Evolutionary conservation across 208 protist species (phyloP).

Genomic region (Strigomonas oncopelti): DNA sequence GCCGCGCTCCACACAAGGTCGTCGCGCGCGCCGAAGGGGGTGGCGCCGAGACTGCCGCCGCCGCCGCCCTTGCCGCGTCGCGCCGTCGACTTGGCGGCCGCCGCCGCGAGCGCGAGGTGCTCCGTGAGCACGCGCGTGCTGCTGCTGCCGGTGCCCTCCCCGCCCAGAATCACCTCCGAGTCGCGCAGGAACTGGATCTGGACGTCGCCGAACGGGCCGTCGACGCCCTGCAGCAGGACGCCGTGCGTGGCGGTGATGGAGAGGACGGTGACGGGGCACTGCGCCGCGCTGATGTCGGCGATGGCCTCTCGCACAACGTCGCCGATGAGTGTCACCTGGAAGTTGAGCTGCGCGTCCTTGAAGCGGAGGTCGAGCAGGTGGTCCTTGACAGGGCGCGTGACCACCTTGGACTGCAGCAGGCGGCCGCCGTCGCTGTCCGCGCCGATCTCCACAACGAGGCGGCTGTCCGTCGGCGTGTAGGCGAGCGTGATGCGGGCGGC

Average conservation of each 20-base stretch:
- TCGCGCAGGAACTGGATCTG: slow-evolving; percentile 31
- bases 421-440: slow-evolving; percentile 22
- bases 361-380: slow-evolving; percentile 72
- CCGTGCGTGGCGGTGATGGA: slow-evolving; percentile 30
- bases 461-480: slow-evolving; percentile 47
- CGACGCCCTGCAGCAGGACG: slow-evolving; percentile 45
- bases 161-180: slow-evolving; percentile 40
- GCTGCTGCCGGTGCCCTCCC: slow-evolving; percentile 16
- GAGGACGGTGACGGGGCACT: slow-evolving; percentile 52
- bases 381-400: slow-evolving; percentile 55
- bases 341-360: slow-evolving; percentile 27
- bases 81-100: slow-evolving; percentile 10
- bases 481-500: slow-evolving; percentile 30
- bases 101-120: slow-evolving; percentile 71
- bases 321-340: slow-evolving; percentile 48
- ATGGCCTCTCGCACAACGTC: slow-evolving; percentile 59
- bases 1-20: slow-evolving; percentile 8
- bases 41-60: slow-evolving; percentile 15
- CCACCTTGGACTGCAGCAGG: slow-evolving; percentile 53
- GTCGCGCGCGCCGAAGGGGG: slow-evolving; percentile 8
- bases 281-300: slow-evolving; percentile 47
- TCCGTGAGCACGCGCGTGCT: slow-evolving; percentile 56
- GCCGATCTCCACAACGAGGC: slow-evolving; percentile 64
- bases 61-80: slow-evolving; percentile 12
- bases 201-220: slow-evolving; percentile 58